Conservation (phyloP, 345 rosid species). For the Aquilaria sinensis region DNA sequence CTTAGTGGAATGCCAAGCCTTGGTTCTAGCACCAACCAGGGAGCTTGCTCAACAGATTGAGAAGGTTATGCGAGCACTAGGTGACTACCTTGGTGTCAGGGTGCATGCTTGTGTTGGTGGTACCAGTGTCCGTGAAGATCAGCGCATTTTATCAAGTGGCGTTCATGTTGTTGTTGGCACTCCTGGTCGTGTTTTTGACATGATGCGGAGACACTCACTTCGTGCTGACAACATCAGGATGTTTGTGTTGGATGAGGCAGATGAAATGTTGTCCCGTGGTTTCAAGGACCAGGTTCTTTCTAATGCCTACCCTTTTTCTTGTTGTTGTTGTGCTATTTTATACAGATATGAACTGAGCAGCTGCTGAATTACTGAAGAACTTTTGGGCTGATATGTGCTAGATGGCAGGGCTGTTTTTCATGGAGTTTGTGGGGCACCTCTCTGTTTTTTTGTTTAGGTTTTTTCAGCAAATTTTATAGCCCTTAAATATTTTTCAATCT, state of each 20-base stretch:
- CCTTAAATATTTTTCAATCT: too few relatives aligned
- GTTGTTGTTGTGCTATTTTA: neutral
- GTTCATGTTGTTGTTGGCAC: slow-evolving; percentile 88
- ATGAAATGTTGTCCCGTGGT: slow-evolving; percentile 85
- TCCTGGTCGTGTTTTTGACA: slow-evolving; percentile 82
- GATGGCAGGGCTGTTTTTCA: neutral
- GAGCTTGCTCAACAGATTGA: slow-evolving; percentile 89
- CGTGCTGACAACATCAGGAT: slow-evolving; percentile 66
- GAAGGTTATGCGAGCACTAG: slow-evolving; percentile 82
- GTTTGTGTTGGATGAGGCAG: slow-evolving; percentile 80
- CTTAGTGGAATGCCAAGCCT: slow-evolving; percentile 66
- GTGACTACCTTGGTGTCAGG: slow-evolving; percentile 74
- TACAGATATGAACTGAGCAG: too few relatives aligned
- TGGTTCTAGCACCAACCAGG: slow-evolving; percentile 74
- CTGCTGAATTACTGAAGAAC: too few relatives aligned
- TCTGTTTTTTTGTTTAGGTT: too few relatives aligned
- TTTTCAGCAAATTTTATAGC: too few relatives aligned
- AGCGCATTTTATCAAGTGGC: slow-evolving; percentile 64
- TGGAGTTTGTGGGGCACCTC: too few relatives aligned
- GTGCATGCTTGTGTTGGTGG: slow-evolving; percentile 92
- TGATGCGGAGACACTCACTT: slow-evolving; percentile 73
- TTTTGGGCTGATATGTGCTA: too few relatives aligned
- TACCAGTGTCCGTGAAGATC: slow-evolving; percentile 78
- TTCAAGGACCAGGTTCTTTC: slow-evolving; percentile 75
- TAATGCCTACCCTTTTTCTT: neutral